Percentiles rank a stretch among this genome's conserved stretches.
Evolutionary conservation across 441 rosid genomes (phyloP).

Genomic region (Jatropha podagrica): DNA sequence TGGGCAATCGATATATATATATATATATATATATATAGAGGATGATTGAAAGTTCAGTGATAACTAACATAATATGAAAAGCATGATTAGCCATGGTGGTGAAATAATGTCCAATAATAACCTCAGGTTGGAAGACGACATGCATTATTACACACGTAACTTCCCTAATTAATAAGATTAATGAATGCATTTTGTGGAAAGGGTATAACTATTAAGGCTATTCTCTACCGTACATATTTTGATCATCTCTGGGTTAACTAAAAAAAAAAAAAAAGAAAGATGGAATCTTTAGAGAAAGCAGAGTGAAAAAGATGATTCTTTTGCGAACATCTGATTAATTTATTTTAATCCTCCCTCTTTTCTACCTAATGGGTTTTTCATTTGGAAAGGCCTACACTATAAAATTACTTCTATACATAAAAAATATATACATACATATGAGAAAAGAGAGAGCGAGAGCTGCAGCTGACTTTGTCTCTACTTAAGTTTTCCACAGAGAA

Average conservation of each 20-base stretch:
- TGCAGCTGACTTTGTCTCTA: conserved; percentile 20
- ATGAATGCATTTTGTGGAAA: conserved; percentile 1
- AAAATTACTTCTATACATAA: too few species aligned
- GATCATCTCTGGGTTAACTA: background rate
- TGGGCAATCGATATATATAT: too few species aligned
- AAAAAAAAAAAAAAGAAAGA: background rate
- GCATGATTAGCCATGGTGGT: background rate
- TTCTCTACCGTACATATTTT: background rate
- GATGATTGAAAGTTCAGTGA: background rate
- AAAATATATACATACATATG: background rate
- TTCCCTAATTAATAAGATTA: background rate
- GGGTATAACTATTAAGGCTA: conserved; percentile 5
- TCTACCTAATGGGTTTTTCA: background rate
- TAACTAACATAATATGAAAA: background rate
- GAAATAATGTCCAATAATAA: background rate
- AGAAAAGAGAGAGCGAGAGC: background rate
- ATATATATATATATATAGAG: background rate
- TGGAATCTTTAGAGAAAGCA: background rate
- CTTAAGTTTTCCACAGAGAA: background rate
- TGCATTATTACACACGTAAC: background rate
- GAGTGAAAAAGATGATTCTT: conserved; percentile 8
- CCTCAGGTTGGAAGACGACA: background rate
- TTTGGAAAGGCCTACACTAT: background rate
- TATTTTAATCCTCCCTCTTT: background rate
- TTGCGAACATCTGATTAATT: background rate